Conservation (phyloP, 345 rosid genomes). For the Eucalyptus tenuipes region DNA sequence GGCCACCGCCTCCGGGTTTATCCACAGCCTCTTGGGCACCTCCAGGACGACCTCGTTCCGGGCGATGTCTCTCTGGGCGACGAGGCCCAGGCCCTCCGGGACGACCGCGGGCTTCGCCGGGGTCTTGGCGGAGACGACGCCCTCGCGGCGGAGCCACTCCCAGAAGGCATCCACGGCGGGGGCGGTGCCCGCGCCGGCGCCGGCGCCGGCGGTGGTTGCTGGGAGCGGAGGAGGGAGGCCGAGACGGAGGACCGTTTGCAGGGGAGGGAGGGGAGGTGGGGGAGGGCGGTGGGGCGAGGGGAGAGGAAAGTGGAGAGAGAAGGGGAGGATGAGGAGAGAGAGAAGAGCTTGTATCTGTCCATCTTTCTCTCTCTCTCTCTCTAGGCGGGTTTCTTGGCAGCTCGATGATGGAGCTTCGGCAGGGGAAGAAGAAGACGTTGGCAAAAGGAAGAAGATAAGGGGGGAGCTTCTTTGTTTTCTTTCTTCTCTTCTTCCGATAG, state of each 20-base stretch:
- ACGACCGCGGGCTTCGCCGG: conserved; percentile 45
- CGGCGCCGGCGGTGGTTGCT: neutral
- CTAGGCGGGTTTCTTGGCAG: neutral
- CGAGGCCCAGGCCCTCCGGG: conserved; percentile 68
- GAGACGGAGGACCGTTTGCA: neutral
- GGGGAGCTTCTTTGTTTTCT: neutral
- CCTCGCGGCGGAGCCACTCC: conserved; percentile 67
- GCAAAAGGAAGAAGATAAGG: neutral
- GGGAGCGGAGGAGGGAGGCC: conserved; percentile 7
- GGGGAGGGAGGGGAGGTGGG: neutral
- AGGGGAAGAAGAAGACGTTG: neutral
- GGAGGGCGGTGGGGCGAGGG: neutral
- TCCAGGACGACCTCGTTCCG: conserved; percentile 83
- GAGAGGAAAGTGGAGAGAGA: neutral
- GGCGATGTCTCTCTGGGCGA: conserved; percentile 60
- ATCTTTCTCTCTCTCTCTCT: neutral
- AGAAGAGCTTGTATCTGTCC: neutral
- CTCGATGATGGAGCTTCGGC: neutral
- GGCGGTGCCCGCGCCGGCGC: conserved; percentile 1
- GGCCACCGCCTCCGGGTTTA: conserved; percentile 67
- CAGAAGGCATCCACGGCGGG: conserved; percentile 51
- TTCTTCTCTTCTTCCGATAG: neutral
- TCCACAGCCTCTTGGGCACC: conserved; percentile 73
- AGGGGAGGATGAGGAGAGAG: neutral
- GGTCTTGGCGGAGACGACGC: conserved; percentile 50